Percentiles rank a stretch among this genome's conserved stretches.
These are phyloP conservation scores for Leishmania amazonensis DNA, from an alignment of 208 protist species.

Conservation along the genomic window DNA sequence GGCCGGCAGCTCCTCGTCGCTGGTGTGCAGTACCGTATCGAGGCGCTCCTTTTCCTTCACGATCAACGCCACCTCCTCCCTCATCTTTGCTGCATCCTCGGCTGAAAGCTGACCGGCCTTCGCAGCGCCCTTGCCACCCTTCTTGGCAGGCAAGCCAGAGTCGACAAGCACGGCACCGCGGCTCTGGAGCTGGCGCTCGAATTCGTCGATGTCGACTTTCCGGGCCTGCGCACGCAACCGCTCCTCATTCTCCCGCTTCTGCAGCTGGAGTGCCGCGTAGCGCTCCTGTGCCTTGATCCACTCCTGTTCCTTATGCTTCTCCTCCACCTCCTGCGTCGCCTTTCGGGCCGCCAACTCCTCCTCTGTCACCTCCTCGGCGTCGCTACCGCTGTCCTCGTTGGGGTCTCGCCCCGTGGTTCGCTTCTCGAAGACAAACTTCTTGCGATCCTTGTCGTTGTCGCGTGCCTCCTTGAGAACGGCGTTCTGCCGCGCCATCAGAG, in stretches of 20 bases:
- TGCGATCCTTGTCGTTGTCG: slow-evolving; percentile 62
- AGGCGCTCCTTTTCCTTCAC: slow-evolving; percentile 75
- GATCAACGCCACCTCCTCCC: slow-evolving; percentile 49
- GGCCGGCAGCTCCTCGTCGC: slow-evolving; percentile 64
- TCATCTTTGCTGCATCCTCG: slow-evolving; percentile 60
- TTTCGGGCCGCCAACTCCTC: slow-evolving; percentile 34
- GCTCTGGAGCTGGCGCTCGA: slow-evolving; percentile 60
- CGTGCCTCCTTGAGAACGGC: slow-evolving; percentile 64
- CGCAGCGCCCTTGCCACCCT: slow-evolving; percentile 45
- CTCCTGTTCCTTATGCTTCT: slow-evolving; percentile 52
- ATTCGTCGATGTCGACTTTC: slow-evolving; percentile 60
- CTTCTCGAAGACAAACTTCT: slow-evolving; percentile 50
- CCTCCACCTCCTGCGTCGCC: slow-evolving; percentile 41
- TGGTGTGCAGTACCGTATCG: slow-evolving; percentile 56
- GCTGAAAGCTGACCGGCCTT: slow-evolving; percentile 46
- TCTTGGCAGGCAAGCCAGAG: slow-evolving; percentile 35
- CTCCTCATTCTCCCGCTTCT: slow-evolving; percentile 68
- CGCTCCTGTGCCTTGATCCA: slow-evolving; percentile 46
- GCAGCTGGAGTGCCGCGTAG: slow-evolving; percentile 50
- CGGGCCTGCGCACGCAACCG: slow-evolving; percentile 49
- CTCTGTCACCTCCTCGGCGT: slow-evolving; percentile 38
- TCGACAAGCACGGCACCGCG: slow-evolving; percentile 71
- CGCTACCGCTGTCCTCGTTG: slow-evolving; percentile 57
- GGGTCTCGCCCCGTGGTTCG: slow-evolving; percentile 41
- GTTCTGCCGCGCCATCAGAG: slow-evolving; percentile 55